A percentile compares a stretch with the other conserved stretches of the same genome.
Evolutionary conservation across 2,329 filamentous ascomycete species (phyloP).

Genomic region (Paramyrothecium sp.): DNA sequence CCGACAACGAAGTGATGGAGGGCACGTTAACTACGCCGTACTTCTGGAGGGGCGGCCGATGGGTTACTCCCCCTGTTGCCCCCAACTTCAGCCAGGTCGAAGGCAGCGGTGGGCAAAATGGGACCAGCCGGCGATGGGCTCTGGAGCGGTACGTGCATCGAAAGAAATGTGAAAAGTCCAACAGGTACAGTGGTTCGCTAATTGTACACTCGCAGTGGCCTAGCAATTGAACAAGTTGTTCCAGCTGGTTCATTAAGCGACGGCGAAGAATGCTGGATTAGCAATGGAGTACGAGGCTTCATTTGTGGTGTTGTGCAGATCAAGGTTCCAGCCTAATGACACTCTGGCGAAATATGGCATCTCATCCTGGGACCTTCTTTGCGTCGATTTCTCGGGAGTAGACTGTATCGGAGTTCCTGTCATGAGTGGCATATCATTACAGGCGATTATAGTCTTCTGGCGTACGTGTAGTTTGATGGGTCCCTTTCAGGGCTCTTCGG

Average conservation of each 20-base stretch:
- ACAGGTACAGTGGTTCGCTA: not conserved
- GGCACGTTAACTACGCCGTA: slow-evolving; percentile 81
- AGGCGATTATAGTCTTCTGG: too few species aligned
- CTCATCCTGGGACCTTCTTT: too few species aligned
- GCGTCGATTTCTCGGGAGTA: too few species aligned
- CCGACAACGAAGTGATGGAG: slow-evolving; percentile 71
- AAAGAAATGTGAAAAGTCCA: not conserved
- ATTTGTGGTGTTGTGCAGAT: slow-evolving; percentile 44
- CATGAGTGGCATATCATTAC: too few species aligned
- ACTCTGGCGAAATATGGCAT: not conserved
- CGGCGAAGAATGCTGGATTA: slow-evolving; percentile 83
- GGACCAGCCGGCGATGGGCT: slow-evolving; percentile 83
- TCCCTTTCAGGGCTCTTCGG: too few species aligned
- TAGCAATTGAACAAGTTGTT: slow-evolving; percentile 67
- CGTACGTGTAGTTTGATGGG: too few species aligned
- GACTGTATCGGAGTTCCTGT: too few species aligned
- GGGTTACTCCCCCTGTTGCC: slow-evolving; percentile 77
- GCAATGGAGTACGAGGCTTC: slow-evolving; percentile 84
- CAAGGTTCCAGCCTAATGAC: not conserved
- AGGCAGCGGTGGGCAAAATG: slow-evolving; percentile 75
- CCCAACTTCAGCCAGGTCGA: slow-evolving; percentile 27
- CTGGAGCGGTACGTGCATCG: slow-evolving; percentile 55
- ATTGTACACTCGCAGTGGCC: slow-evolving; percentile 31
- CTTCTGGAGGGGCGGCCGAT: slow-evolving; percentile 68
- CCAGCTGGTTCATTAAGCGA: slow-evolving; percentile 58